Conservation (phyloP, 2,329 filamentous ascomycete species). For the Alternaria solani region DNA sequence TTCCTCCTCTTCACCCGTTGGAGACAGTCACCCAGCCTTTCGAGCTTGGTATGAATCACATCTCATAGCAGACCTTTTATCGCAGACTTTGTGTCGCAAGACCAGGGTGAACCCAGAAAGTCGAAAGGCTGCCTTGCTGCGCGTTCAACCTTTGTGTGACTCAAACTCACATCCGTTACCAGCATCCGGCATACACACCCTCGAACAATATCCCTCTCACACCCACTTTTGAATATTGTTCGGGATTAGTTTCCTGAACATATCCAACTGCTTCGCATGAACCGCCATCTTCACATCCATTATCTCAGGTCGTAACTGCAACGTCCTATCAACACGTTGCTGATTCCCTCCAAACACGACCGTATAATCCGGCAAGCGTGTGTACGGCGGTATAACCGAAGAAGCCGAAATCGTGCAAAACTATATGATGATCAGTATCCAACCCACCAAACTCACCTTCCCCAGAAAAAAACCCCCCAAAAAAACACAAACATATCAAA, state of each 20-base stretch:
- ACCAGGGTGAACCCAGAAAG: not conserved
- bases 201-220: not conserved
- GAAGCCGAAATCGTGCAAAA: slow-evolving; percentile 56
- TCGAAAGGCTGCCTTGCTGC: not conserved
- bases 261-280: slow-evolving; percentile 48
- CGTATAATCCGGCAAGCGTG: slow-evolving; percentile 55
- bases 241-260: slow-evolving; percentile 46
- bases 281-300: slow-evolving; percentile 37
- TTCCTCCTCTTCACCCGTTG: not conserved
- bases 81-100: not conserved
- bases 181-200: too few relatives aligned
- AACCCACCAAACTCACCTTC: slow-evolving; percentile 7
- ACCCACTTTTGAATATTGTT: slow-evolving; percentile 50
- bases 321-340: slow-evolving; percentile 52
- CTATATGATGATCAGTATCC: slow-evolving; percentile 25
- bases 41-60: not conserved
- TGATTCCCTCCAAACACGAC: slow-evolving; percentile 54
- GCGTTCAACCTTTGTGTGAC: too few relatives aligned
- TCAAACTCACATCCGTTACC: too few relatives aligned
- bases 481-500: too few relatives aligned
- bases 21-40: too few relatives aligned
- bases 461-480: too few relatives aligned
- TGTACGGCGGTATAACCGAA: slow-evolving; percentile 46
- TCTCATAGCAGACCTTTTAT: not conserved
- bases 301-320: slow-evolving; percentile 42